Conservation (phyloP, 2,329 filamentous ascomycete genomes). For the Erysiphe pulchra region DNA sequence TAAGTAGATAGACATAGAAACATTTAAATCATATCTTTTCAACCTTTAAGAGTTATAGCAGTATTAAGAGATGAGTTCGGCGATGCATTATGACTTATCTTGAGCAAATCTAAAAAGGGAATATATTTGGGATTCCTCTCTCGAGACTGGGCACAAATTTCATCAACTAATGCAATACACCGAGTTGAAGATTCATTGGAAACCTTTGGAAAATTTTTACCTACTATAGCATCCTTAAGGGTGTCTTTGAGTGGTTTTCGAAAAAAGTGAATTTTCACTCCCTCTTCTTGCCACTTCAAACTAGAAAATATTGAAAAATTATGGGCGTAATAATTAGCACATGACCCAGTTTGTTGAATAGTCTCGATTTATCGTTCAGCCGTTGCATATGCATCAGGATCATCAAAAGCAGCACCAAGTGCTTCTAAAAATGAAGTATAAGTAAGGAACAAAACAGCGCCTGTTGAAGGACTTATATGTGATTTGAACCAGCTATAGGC, state of each 20-base stretch:
- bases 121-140: not conserved
- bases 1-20: too few relatives aligned
- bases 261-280: not conserved
- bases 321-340: not conserved
- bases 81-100: too few relatives aligned
- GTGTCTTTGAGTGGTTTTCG: not conserved
- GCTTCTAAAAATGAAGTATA: not conserved
- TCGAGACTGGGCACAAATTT: not conserved
- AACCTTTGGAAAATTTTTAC: not conserved
- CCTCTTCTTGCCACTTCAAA: not conserved
- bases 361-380: not conserved
- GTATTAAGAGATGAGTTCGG: too few relatives aligned
- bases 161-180: not conserved
- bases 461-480: not conserved
- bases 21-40: too few relatives aligned
- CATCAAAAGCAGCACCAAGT: not conserved
- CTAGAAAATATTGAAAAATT: not conserved
- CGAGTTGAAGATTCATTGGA: not conserved
- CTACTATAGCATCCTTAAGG: not conserved
- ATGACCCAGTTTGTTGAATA: not conserved
- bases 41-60: too few relatives aligned
- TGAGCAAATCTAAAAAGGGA: not conserved
- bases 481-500: not conserved
- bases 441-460: not conserved
- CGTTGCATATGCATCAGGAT: not conserved